A percentile compares a stretch with the other conserved stretches of the same genome.
These are phyloP conservation scores for Solanum boliviense DNA, from an alignment of 257 asterid species.

Conservation along the genomic window DNA sequence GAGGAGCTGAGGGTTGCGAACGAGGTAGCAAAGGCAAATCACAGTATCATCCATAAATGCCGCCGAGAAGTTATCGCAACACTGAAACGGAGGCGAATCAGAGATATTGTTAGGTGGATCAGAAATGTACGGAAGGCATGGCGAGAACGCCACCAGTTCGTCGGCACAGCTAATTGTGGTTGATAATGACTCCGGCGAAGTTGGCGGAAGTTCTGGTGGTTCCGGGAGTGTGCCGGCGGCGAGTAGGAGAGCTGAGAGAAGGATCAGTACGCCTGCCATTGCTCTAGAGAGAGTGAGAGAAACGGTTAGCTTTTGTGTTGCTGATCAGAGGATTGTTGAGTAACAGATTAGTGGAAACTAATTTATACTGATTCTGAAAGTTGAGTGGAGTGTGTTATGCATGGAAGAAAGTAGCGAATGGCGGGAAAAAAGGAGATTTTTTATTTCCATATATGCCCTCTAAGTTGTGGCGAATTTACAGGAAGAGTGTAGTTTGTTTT, in stretches of 20 bases:
- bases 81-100: slow-evolving; percentile 42
- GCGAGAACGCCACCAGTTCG: slow-evolving; percentile 53
- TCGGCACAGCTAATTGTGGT: slow-evolving; percentile 45
- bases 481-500: background rate
- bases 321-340: background rate
- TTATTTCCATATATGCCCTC: background rate
- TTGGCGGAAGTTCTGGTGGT: background rate
- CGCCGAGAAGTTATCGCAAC: slow-evolving; percentile 45
- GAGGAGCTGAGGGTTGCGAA: slow-evolving; percentile 41
- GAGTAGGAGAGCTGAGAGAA: slow-evolving; percentile 13
- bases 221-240: slow-evolving; percentile 3
- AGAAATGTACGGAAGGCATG: slow-evolving; percentile 58
- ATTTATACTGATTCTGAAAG: background rate
- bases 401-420: background rate
- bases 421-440: background rate
- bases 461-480: background rate
- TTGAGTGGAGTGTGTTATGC: background rate
- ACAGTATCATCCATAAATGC: slow-evolving; percentile 31
- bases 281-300: slow-evolving; percentile 8
- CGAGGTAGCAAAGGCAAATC: slow-evolving; percentile 58
- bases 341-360: background rate
- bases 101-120: slow-evolving; percentile 54
- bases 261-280: slow-evolving; percentile 13
- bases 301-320: background rate
- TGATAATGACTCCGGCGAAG: slow-evolving; percentile 8